Evolutionary conservation across 148 eudicot genomes (phyloP).

Genomic region (Mesembryanthemum crystallinum): DNA sequence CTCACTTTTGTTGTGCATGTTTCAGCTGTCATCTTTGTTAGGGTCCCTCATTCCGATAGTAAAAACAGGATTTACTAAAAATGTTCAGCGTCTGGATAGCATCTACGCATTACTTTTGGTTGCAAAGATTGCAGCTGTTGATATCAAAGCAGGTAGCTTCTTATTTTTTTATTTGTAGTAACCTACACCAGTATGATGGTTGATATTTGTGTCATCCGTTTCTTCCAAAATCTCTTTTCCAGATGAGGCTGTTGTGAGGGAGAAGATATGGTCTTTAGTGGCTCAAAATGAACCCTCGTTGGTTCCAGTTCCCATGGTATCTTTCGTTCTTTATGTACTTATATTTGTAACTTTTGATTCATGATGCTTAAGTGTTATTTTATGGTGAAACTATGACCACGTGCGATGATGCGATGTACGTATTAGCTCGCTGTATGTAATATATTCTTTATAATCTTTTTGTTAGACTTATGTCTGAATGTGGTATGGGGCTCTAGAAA

Average conservation of each 20-base stretch:
- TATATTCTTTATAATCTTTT: too few species aligned
- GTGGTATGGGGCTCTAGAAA: too few species aligned
- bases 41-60: slow-evolving; percentile 73
- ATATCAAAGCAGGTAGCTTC: slow-evolving; percentile 77
- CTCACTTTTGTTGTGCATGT: neutral
- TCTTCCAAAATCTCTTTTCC: slow-evolving; percentile 2
- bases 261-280: slow-evolving; percentile 83
- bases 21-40: slow-evolving; percentile 71
- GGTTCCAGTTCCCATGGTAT: slow-evolving; percentile 78
- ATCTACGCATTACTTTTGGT: slow-evolving; percentile 74
- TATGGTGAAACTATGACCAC: neutral
- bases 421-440: too few species aligned
- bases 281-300: slow-evolving; percentile 82
- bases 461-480: too few species aligned
- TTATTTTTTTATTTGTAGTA: neutral
- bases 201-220: neutral
- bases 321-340: neutral
- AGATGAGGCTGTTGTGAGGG: slow-evolving; percentile 81
- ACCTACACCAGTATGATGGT: neutral
- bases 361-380: neutral
- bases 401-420: too few species aligned
- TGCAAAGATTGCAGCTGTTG: slow-evolving; percentile 78
- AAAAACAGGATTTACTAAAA: slow-evolving; percentile 85
- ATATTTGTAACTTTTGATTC: neutral
- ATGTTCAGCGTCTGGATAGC: slow-evolving; percentile 87